Evolutionary conservation across 2,329 filamentous ascomycete species (phyloP), one percentile per base, ranked within the genome.

Genomic region (Colletotrichum sp.): DNA sequence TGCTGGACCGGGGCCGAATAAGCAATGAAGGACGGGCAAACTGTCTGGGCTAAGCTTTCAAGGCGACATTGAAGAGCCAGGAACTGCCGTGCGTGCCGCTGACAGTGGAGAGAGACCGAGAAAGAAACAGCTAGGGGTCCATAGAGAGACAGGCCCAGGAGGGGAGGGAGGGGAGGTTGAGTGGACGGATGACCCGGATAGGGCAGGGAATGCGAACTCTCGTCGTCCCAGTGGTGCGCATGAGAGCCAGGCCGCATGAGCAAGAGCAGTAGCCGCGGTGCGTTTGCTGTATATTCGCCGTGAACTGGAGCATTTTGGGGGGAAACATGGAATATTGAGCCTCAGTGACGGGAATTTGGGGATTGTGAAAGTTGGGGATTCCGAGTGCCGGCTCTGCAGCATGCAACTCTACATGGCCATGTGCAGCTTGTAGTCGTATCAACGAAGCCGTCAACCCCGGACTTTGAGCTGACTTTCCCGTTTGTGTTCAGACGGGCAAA

Each of bases 381-480:
- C n/a, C 21, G 34, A 65, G 67, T 71, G 67, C 67, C 60, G 72
- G 48, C 32, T 28, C 61, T 74, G 72, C 34, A 74, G 60, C 48
- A 32, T 34, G 48, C 72, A 48, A 36, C 67, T 71, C 60, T 65
- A 48, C 67, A 64, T 34, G 72, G 18, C 32, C 18, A 30, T 15
- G 8, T 10, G 36, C 52, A 26, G 48, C 32, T 21, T 38, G 13
- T 24, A 21, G n/a, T 21, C 48, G 48, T 18, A 15, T 38, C 21
- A 13, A 16, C n/a, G 21, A 26, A 8, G 13, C 26, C 52, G n/a
- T 21, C 34, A 36, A 15, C 13, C 36, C n/a, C 24, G 3, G 10
- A 52, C 6, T 52, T 24, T 21, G 43, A 21, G 30, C 38, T 21
- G 52, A 2, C 12, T 6, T 43, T 58, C 7, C 24, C 28, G 26